Evolutionary conservation across 2,329 filamentous ascomycete species (phyloP), one percentile per base, ranked within the genome.

Genomic region (Colletotrichum tanaceti): DNA sequence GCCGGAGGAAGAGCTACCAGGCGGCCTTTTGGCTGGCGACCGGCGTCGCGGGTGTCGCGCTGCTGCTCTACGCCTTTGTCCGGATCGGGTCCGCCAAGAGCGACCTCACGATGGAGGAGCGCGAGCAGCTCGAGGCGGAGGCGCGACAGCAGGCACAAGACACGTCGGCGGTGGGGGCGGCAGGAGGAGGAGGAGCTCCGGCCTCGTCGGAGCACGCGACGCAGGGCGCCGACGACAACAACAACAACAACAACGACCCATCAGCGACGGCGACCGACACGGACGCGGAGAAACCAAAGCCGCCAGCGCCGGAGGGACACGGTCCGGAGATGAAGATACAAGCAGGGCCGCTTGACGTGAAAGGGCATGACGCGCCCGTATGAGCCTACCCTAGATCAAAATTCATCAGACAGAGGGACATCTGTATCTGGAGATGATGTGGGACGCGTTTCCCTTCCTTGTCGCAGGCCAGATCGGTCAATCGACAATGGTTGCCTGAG

Each of bases 1-100:
- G 85, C 0, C 63, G 79, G 47, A 79, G 79, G 53, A 72, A 81
- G 65, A 90, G 89, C 67, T 92, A 91, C 74, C 86, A 88, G 74
- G 85, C 86, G 28, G 89, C 86, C 0, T 91, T 92, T 72, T 91
- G 90, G 89, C 87, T 90, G 28, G 86, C 88, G 60, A 82, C 89
- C 24, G 89, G 82, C 1, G 81, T 86, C 58, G 85, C 88, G 0
- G 81, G 76, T 4, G 72, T 85, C 1, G 83, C 86, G 0, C 70
- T 91, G 62, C 16, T 79, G 0, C 76, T 91, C 16, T 84, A 90
- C 65, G 78, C 87, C 0, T 89, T 87, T 46, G 85, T 90, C 4
- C 79, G 62, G 13, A 71, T 72, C 47, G 72, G 71, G 7, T 59
- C 60, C n/a, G 71, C 71, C 1, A 72, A 72, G 65, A 72, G 71